phyloP scores from a whole-genome alignment of 2,329 filamentous ascomycete genomes.

The Diplodia seriata region DNA sequence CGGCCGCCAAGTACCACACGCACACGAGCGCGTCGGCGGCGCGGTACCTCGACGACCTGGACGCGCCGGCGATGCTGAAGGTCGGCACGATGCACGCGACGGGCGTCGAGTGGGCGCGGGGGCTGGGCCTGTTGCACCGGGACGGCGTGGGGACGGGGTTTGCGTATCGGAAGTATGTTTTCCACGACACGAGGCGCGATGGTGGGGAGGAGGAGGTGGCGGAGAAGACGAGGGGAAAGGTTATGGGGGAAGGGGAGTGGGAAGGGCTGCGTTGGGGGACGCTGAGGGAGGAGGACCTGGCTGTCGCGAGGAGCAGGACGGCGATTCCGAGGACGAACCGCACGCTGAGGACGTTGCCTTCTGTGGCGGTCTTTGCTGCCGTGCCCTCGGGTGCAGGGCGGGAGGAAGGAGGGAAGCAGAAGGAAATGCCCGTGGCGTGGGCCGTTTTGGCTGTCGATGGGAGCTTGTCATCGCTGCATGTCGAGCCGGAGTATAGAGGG shows the following conservation, averaged over 20 bases:
- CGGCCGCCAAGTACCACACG: background rate
- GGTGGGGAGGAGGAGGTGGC: background rate
- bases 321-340: constrained; percentile 62
- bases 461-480: constrained; percentile 67
- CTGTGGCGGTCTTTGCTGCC: constrained; percentile 47
- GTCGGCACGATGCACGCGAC: constrained; percentile 53
- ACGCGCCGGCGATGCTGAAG: constrained; percentile 50
- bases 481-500: constrained; percentile 65
- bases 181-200: constrained; percentile 40
- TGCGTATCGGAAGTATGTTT: constrained; percentile 64
- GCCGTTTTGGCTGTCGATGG: constrained; percentile 68
- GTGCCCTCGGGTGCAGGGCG: background rate
- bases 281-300: constrained; percentile 61
- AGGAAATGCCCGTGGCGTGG: constrained; percentile 65
- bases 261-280: constrained; percentile 63
- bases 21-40: constrained; percentile 27
- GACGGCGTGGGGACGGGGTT: constrained; percentile 44
- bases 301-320: constrained; percentile 61
- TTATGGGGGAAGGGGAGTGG: constrained; percentile 55
- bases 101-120: constrained; percentile 39
- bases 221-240: constrained; percentile 31
- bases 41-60: constrained; percentile 42
- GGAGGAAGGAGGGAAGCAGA: constrained; percentile 34
- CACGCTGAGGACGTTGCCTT: constrained; percentile 51
- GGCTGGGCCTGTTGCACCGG: constrained; percentile 38